A percentile compares a stretch with the other conserved stretches of the same genome.
phyloP scores from a whole-genome alignment of 1,284 basidiomycete genomes.

The Thecaphora thlaspeos region DNA sequence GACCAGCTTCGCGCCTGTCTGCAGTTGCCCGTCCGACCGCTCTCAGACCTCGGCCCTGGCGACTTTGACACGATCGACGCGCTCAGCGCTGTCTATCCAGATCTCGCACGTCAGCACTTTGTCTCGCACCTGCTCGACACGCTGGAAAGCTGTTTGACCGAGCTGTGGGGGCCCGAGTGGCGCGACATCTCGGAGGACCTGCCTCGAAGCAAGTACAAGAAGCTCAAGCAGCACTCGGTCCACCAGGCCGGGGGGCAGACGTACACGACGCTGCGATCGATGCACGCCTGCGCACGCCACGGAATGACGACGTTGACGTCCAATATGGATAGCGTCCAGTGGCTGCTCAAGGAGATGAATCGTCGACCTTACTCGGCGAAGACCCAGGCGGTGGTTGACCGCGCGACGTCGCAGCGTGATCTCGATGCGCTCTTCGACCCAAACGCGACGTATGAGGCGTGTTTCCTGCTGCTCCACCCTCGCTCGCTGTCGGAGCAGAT shows the following conservation, averaged over 20 bases:
- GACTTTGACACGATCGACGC: slow-evolving; percentile 11
- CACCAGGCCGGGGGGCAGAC: slow-evolving; percentile 25
- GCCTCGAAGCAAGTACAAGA: slow-evolving; percentile 24
- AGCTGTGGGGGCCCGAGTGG: slow-evolving; percentile 31
- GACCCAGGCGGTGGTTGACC: slow-evolving; percentile 2
- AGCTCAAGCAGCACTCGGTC: slow-evolving; percentile 17
- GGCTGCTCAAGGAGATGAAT: slow-evolving; percentile 39
- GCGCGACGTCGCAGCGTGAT: slow-evolving; percentile 3
- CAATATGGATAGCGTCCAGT: slow-evolving; percentile 41
- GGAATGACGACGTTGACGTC: slow-evolving; percentile 41
- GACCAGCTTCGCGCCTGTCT: slow-evolving; percentile 12
- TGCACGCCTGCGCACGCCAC: slow-evolving; percentile 19
- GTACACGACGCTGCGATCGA: slow-evolving; percentile 15
- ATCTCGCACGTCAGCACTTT: slow-evolving; percentile 19
- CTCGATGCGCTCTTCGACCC: slow-evolving; percentile 3
- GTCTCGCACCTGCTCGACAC: slow-evolving; percentile 31
- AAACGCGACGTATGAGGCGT: slow-evolving; percentile 2
- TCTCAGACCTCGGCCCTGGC: slow-evolving; percentile 22
- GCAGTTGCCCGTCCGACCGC: slow-evolving; percentile 14
- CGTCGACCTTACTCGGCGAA: slow-evolving; percentile 12
- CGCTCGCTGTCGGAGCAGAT: slow-evolving; percentile 42
- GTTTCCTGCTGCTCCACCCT: slow-evolving; percentile 34
- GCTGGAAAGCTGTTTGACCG: slow-evolving; percentile 22
- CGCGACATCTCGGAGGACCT: slow-evolving; percentile 19
- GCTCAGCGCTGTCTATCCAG: slow-evolving; percentile 19